phyloP scores from a whole-genome alignment of 176 grass and related monocot species.

The Avena eriantha region DNA sequence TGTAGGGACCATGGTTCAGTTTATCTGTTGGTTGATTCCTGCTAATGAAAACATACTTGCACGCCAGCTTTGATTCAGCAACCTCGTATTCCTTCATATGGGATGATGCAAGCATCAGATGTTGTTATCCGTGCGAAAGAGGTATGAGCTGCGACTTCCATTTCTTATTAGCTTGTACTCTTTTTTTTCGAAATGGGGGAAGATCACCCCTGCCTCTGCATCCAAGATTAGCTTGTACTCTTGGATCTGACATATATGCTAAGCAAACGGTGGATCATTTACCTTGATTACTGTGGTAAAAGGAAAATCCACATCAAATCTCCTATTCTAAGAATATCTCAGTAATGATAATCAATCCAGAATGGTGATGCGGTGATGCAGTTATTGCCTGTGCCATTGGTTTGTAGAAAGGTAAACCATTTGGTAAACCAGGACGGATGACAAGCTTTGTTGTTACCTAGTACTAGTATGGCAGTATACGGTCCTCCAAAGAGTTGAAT shows the following conservation, averaged over 20 bases:
- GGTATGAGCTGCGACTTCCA: slow-evolving; percentile 49
- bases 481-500: not conserved
- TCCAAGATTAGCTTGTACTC: not conserved
- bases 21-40: slow-evolving; percentile 37
- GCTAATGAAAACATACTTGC: slow-evolving; percentile 40
- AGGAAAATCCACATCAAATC: not conserved
- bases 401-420: slow-evolving; percentile 14
- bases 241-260: not conserved
- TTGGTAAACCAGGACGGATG: not conserved
- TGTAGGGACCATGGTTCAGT: not conserved
- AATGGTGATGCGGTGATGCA: not conserved
- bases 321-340: slow-evolving; percentile 17
- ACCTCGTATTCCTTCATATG: slow-evolving; percentile 82
- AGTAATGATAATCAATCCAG: not conserved
- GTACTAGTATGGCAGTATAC: not conserved
- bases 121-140: slow-evolving; percentile 90
- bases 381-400: not conserved
- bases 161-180: slow-evolving; percentile 22
- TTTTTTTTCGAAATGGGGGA: not conserved
- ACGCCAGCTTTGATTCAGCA: slow-evolving; percentile 89
- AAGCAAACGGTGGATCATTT: not conserved
- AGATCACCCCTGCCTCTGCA: too few species aligned
- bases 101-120: slow-evolving; percentile 87
- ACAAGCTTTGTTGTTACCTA: not conserved
- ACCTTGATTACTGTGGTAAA: not conserved